phyloP scores from a whole-genome alignment of 148 eudicot genomes.

The Polygonum aviculare region DNA sequence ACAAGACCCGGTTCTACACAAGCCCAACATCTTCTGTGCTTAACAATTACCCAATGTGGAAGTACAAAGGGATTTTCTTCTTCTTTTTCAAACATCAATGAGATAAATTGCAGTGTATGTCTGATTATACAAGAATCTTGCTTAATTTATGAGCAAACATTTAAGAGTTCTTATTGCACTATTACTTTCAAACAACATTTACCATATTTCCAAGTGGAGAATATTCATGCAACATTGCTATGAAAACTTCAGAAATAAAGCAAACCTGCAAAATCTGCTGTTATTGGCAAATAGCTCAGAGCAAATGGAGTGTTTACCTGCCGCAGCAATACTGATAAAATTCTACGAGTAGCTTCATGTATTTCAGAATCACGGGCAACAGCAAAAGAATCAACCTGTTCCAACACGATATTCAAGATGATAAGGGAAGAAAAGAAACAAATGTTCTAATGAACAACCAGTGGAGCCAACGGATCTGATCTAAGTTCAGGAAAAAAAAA shows the following conservation, averaged over 20 bases:
- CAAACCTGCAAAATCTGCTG: background rate
- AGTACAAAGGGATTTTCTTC: background rate
- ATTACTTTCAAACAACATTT: background rate
- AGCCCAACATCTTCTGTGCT: background rate
- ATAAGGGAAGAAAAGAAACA: background rate
- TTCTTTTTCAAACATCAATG: background rate
- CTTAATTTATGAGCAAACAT: background rate
- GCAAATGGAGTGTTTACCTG: conserved; percentile 44
- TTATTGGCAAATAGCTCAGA: background rate
- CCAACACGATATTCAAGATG: background rate
- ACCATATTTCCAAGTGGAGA: background rate
- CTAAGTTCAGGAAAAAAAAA: background rate
- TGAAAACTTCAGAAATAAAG: background rate
- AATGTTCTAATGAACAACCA: background rate
- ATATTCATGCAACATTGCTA: background rate
- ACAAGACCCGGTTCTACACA: background rate
- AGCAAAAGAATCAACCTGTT: conserved; percentile 96
- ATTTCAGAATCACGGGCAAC: conserved; percentile 88
- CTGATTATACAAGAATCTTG: background rate
- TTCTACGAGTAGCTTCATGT: conserved; percentile 92
- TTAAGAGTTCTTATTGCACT: background rate
- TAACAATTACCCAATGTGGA: background rate
- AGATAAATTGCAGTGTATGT: background rate
- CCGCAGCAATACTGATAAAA: conserved; percentile 76
- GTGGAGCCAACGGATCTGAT: background rate